phyloP scores from a whole-genome alignment of 306 rosid species.

The Quercus agrifolia region DNA sequence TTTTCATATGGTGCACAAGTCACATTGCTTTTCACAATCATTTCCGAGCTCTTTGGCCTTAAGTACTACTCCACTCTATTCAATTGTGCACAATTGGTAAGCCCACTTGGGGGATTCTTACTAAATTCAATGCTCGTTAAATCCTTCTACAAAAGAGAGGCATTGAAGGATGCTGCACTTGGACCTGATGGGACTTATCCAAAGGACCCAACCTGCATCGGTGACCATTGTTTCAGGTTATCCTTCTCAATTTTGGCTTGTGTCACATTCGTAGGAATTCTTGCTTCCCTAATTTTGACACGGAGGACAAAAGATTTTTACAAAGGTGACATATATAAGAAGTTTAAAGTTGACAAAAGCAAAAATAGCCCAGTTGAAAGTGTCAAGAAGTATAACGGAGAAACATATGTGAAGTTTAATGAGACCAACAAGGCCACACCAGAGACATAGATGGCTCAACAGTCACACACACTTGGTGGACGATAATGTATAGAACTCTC shows the following conservation, averaged over 20 bases:
- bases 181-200: conserved; percentile 14
- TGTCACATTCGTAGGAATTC: conserved; percentile 30
- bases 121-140: conserved; percentile 38
- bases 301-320: conserved; percentile 28
- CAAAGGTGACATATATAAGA: conserved; percentile 29
- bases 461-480: too few relatives aligned
- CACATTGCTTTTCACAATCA: conserved; percentile 41
- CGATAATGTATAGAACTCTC: too few relatives aligned
- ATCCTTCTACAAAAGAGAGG: conserved; percentile 31
- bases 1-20: conserved; percentile 48
- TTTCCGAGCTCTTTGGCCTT: conserved; percentile 51
- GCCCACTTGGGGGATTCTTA: conserved; percentile 41
- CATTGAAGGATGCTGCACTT: conserved; percentile 19
- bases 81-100: conserved; percentile 38
- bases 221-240: conserved; percentile 23
- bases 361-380: too few relatives aligned
- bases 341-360: conserved; percentile 10
- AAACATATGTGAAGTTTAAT: too few relatives aligned
- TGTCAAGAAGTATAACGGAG: too few relatives aligned
- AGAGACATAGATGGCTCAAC: too few relatives aligned
- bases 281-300: conserved; percentile 24
- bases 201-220: conserved; percentile 30
- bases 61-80: conserved; percentile 46
- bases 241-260: conserved; percentile 29
- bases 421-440: too few relatives aligned